A percentile compares a stretch with the other conserved stretches of the same genome.
Evolutionary conservation across 805 yeast species (phyloP).

Genomic region (Saccharomycodes ludwigii): DNA sequence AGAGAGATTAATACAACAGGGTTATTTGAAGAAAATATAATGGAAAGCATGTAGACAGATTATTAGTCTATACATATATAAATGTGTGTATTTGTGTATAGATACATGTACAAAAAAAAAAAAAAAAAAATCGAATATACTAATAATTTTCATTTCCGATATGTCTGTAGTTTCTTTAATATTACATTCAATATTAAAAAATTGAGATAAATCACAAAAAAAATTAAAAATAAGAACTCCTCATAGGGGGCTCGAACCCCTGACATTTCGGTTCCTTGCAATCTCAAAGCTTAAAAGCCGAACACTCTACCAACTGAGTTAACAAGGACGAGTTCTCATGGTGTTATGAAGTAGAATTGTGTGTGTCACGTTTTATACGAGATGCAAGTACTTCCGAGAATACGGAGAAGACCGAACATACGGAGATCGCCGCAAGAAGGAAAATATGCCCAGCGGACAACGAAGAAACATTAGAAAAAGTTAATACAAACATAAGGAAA

Average conservation of each 20-base stretch:
- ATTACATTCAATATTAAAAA: no score
- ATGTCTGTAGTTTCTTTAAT: no score
- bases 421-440: background rate
- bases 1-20: constrained; percentile 87
- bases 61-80: no score
- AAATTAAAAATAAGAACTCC: no score
- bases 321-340: constrained; percentile 3
- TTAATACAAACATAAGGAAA: constrained; percentile 1
- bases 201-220: no score
- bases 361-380: background rate
- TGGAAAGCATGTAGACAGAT: no score
- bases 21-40: constrained; percentile 67
- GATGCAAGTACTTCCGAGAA: background rate
- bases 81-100: no score
- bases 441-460: background rate
- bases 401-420: background rate
- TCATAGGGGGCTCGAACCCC: constrained; percentile 42
- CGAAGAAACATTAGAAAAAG: constrained; percentile 10
- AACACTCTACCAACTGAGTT: constrained; percentile 3
- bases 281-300: constrained; percentile 1
- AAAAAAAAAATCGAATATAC: no score
- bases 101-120: no score
- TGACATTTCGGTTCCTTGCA: constrained; percentile 29
- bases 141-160: no score
- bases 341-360: background rate